Conservation (phyloP, 345 rosid species). For the Corchorus capsularis region DNA sequence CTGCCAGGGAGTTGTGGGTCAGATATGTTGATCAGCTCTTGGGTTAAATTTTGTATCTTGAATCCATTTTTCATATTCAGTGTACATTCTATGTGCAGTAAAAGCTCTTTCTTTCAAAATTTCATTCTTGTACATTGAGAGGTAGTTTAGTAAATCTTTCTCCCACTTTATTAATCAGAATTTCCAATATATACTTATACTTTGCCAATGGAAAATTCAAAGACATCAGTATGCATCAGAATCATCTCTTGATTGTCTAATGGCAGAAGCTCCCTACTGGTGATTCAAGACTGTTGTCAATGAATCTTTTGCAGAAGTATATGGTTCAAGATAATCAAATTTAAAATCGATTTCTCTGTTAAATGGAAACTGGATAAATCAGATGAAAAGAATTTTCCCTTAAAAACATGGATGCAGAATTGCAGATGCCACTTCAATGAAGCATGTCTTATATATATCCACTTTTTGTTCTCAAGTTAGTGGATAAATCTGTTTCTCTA, state of each 20-base stretch:
- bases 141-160: not conserved
- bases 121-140: too few species aligned
- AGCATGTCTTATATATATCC: slow-evolving; percentile 6
- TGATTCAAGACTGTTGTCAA: not conserved
- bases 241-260: not conserved
- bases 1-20: not conserved
- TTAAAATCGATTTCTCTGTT: not conserved
- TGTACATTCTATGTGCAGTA: slow-evolving; percentile 12
- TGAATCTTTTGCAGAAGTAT: not conserved
- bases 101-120: not conserved
- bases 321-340: not conserved
- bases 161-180: not conserved
- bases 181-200: not conserved
- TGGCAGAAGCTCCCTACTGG: not conserved
- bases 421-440: not conserved
- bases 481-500: slow-evolving; percentile 13
- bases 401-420: not conserved
- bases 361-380: not conserved
- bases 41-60: slow-evolving; percentile 5
- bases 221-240: not conserved
- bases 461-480: slow-evolving; percentile 11
- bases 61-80: not conserved
- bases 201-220: not conserved
- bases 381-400: not conserved
- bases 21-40: not conserved